Evolutionary conservation across 768 basidiomycete genomes (phyloP), one percentile per base, ranked within the genome.

Genomic region (Coprinopsis marcescibilis): DNA sequence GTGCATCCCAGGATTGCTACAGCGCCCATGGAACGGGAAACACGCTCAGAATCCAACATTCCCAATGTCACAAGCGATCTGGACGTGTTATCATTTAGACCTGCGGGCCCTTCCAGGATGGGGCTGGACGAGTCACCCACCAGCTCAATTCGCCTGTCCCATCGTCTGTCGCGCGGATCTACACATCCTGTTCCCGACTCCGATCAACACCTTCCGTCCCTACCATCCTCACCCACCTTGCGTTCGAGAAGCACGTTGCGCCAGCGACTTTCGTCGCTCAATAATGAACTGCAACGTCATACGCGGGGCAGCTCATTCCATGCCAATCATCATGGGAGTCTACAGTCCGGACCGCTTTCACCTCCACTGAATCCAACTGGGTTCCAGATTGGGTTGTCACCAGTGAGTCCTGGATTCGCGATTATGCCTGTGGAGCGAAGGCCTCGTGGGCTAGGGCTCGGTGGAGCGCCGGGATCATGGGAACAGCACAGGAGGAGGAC

Each of bases 321-420:
- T n/a, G n/a, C n/a, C n/a, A 23, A 13, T 48, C 51, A 23, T 23
- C 38, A 23, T n/a, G 15, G 15, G 15, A 43, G 21, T 20, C 46
- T 41, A 47, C 19, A 25, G 32, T 44, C 20, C 58, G 46, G 50
- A 19, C 43, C 51, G 14, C 43, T 56, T 8, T 60, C 67, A 33
- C 63, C 66, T n/a, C 63, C 65, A 20, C 60, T 68, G 10, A 65
- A 67, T 41, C 59, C 69, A 13, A 53, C 67, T 3, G 86, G 84
- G 5, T 80, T 89, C 65, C 80, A 82, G 54, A 87, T 89, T 52
- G 86, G 86, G 3, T 57, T 89, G 32, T 85, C 83, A 20, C 82
- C 86, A 13, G 65, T 83, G 45, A 85, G 83, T 55, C 86, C 86
- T 25, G 86, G 86, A n/a, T 89, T 88, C 54, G 70, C 74, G n/a